Conservation (phyloP, 2,329 filamentous ascomycete genomes). For the Cercospora brassicicola region DNA sequence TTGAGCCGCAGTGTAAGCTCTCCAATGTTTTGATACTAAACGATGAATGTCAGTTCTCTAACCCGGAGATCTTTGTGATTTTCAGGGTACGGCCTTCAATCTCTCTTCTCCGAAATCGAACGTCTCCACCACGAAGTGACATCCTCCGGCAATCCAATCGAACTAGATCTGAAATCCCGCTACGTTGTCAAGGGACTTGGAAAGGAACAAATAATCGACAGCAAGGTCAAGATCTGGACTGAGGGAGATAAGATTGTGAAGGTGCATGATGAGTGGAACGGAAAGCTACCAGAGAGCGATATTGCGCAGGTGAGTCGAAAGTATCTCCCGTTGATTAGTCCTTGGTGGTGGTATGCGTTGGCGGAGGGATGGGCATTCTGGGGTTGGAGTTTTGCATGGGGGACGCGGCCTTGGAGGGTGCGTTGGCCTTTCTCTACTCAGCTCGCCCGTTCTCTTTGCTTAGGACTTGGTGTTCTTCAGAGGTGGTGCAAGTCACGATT, state of each 20-base stretch:
- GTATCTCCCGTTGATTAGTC: constrained; percentile 35
- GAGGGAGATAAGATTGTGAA: constrained; percentile 50
- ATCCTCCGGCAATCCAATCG: constrained; percentile 59
- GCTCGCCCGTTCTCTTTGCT: not conserved
- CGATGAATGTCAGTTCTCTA: not conserved
- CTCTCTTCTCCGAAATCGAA: constrained; percentile 60
- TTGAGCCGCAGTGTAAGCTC: constrained; percentile 45
- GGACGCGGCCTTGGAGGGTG: constrained; percentile 46
- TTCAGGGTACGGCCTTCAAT: constrained; percentile 57
- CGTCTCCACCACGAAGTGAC: constrained; percentile 57
- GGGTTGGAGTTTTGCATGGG: constrained; percentile 44
- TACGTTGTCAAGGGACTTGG: constrained; percentile 57
- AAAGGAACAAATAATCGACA: constrained; percentile 53
- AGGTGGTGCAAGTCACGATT: not conserved
- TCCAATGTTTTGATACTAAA: too few species aligned
- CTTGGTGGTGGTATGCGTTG: constrained; percentile 44
- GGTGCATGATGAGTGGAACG: constrained; percentile 59
- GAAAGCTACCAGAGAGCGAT: constrained; percentile 51
- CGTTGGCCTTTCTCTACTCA: constrained; percentile 23
- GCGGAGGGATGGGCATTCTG: constrained; percentile 42
- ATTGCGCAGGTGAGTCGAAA: constrained; percentile 53
- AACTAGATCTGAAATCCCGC: constrained; percentile 54
- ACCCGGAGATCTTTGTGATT: not conserved
- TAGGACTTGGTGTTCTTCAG: not conserved
- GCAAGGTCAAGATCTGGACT: constrained; percentile 51